Conservation (phyloP, 129 eudicot genomes). For the Artemisia tridentata region DNA sequence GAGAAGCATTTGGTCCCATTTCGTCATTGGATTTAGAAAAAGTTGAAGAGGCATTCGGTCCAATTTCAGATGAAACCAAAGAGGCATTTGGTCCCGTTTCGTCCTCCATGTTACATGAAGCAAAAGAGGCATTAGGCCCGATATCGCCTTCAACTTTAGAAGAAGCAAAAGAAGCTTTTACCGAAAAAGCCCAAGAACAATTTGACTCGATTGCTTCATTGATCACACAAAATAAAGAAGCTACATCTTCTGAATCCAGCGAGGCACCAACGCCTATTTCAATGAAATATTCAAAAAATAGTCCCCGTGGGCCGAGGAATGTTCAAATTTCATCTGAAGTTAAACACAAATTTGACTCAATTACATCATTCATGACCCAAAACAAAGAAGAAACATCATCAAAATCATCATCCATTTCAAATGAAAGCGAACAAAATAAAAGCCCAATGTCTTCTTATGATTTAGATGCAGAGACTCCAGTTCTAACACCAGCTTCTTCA, state of each 20-base stretch:
- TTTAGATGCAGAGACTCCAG: neutral
- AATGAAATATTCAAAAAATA: neutral
- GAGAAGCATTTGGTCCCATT: constrained; percentile 26
- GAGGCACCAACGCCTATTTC: constrained; percentile 13
- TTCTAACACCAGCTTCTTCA: neutral
- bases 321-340: neutral
- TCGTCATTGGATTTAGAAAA: constrained; percentile 27
- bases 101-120: constrained; percentile 13
- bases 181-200: constrained; percentile 25
- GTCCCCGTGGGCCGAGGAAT: no score
- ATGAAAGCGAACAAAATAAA: constrained; percentile 15
- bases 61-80: constrained; percentile 21
- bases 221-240: no score
- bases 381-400: neutral
- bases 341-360: constrained; percentile 17
- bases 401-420: constrained; percentile 8
- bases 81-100: constrained; percentile 25
- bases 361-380: constrained; percentile 19
- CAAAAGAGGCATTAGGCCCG: constrained; percentile 26
- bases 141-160: constrained; percentile 27
- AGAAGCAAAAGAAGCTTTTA: constrained; percentile 23
- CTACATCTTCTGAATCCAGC: no score
- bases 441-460: constrained; percentile 15
- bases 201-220: neutral
- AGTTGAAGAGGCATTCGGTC: constrained; percentile 22